Evolutionary conservation across 768 basidiomycete species (phyloP).

Genomic region (Rhizopogon rudus): DNA sequence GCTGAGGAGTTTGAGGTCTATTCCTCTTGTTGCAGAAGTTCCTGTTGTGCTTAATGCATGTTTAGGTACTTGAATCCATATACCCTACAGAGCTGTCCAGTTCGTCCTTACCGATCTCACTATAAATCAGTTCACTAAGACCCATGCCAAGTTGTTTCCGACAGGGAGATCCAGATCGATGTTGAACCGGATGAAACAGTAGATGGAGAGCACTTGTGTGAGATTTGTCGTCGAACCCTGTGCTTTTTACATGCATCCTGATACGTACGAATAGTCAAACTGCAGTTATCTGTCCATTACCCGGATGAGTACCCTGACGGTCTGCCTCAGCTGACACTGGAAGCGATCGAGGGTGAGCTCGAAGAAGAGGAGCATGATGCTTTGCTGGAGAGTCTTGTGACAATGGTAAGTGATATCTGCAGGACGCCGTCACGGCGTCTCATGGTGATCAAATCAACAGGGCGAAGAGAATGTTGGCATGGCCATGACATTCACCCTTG

Average conservation of each 20-base stretch:
- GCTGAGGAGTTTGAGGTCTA: conserved; percentile 89
- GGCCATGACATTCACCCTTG: conserved; percentile 97
- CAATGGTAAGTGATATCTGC: conserved; percentile 40
- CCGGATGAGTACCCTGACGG: conserved; percentile 80
- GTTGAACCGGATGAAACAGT: conserved; percentile 81
- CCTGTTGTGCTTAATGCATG: conserved; percentile 8
- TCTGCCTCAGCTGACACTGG: conserved; percentile 68
- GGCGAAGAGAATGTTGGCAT: conserved; percentile 87
- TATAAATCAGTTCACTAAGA: conserved; percentile 38
- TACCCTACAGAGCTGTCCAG: conserved; percentile 92
- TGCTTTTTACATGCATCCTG: not conserved
- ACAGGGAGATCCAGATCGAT: conserved; percentile 75
- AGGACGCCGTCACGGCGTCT: not conserved
- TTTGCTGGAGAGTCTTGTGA: conserved; percentile 53
- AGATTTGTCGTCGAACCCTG: conserved; percentile 15
- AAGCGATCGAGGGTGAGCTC: conserved; percentile 59
- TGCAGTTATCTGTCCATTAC: conserved; percentile 73
- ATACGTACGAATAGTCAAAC: conserved; percentile 52
- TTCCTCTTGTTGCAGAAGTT: conserved; percentile 4
- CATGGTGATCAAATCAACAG: conserved; percentile 27
- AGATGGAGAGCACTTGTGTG: conserved; percentile 56
- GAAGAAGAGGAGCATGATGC: conserved; percentile 50
- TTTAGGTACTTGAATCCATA: conserved; percentile 91
- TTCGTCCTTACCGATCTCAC: conserved; percentile 46
- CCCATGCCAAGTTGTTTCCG: conserved; percentile 72